These are phyloP conservation scores for Tolypocladium nubicola DNA, from an alignment of 2,329 filamentous ascomycete genomes.

Conservation along the genomic window DNA sequence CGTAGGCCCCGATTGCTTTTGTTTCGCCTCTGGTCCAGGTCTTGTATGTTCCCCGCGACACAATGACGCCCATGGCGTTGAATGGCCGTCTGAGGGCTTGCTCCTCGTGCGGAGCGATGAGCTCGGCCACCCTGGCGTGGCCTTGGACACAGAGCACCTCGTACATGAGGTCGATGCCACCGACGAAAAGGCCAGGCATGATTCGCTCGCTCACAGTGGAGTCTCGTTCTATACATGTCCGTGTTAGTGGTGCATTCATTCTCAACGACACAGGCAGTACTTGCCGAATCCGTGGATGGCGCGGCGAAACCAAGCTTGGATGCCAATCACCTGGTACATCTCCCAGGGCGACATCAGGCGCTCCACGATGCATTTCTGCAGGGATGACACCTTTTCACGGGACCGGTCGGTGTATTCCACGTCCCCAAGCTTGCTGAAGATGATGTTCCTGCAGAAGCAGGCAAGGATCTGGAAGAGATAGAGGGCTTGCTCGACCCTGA, in stretches of 20 bases:
- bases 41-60: slow-evolving; percentile 2
- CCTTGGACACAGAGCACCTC: slow-evolving; percentile 1
- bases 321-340: slow-evolving; percentile 5
- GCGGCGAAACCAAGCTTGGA: slow-evolving; percentile 5
- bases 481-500: slow-evolving; percentile 3
- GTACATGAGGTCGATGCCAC: slow-evolving; percentile 4
- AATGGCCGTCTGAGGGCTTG: background rate
- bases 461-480: slow-evolving; percentile 5
- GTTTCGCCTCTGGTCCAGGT: slow-evolving; percentile 4
- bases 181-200: slow-evolving; percentile 3
- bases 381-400: background rate
- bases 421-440: background rate
- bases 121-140: background rate
- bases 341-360: slow-evolving; percentile 6
- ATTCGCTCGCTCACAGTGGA: slow-evolving; percentile 1
- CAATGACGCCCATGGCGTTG: slow-evolving; percentile 4
- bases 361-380: slow-evolving; percentile 1
- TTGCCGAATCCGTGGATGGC: slow-evolving; percentile 1
- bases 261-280: too few species aligned
- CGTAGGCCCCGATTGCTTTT: background rate
- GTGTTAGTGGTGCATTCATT: too few species aligned
- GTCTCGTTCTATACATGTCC: too few species aligned
- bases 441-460: background rate
- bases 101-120: slow-evolving; percentile 1
- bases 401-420: background rate